Evolutionary conservation across 768 basidiomycete genomes (phyloP), one percentile per base, ranked within the genome.

Genomic region (Termitomyces sp.): DNA sequence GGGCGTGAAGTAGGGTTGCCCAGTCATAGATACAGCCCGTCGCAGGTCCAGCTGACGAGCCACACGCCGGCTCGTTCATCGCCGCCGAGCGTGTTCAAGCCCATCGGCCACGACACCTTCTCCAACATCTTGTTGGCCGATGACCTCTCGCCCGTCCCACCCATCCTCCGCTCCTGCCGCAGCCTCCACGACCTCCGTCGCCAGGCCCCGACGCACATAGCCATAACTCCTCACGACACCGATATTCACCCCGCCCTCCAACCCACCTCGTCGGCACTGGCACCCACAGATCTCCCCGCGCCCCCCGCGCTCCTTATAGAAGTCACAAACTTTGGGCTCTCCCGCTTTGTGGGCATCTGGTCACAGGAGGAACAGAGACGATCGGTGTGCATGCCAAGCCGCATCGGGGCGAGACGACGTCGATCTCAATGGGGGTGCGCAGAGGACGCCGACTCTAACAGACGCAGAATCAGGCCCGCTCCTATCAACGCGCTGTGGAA

Each of bases 241-340:
- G 0, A 58, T 61, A 1, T 75, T 71, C 63, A 9, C n/a, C n/a
- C 57, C 47, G 6, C 26, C 55, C 39, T 59, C 69, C 77, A 50
- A 73, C 56, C 18, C 13, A 34, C 32, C 18, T 67, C 69, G 0
- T 57, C 70, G 1, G 60, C 63, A 0, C 74, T 73, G 1, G 68
- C 67, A 0, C 63, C 71, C 9, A 59, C 58, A 0, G 71, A 72
- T 2, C 70, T 74, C 4, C 34, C 34, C 12, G 59, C 70, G 1
- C 69, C 78, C 1, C 34, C 13, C 13, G 61, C 76, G 0, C 85
- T 89, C 1, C 76, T 94, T 5, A 76, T 94, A 71, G 92, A 93
- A 67, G 76, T 94, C 9, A 88, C 89, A 43, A 92, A 96, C 68
- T 96, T 94, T 65, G 92, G 93, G 8, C 81, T 96, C 20, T 85